phyloP scores from a whole-genome alignment of 148 eudicot species.

The Gaultheria prostrata region DNA sequence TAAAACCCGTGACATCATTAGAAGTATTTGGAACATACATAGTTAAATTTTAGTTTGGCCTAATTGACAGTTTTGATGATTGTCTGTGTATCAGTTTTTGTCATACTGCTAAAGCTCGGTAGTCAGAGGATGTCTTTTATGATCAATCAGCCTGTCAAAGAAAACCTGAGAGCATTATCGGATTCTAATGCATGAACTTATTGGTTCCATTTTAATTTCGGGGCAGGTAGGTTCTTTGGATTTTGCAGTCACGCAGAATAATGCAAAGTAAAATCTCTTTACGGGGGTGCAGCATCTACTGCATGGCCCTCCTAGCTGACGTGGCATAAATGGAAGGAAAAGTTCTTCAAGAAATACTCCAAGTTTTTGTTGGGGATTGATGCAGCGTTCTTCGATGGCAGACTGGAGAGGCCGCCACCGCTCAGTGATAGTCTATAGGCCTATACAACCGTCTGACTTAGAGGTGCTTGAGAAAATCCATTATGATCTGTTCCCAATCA shows the following conservation, averaged over 20 bases:
- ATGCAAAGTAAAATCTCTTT: conserved; percentile 8
- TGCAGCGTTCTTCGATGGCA: conserved; percentile 54
- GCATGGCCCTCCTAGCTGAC: conserved; percentile 37
- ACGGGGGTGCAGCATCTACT: conserved; percentile 15
- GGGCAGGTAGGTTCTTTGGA: conserved; percentile 4
- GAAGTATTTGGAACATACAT: neutral
- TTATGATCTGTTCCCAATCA: conserved; percentile 80
- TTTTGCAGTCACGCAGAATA: neutral
- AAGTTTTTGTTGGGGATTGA: conserved; percentile 48
- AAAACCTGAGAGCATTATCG: neutral
- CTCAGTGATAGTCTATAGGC: conserved; percentile 71
- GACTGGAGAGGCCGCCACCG: conserved; percentile 45
- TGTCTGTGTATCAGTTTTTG: neutral
- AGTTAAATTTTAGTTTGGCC: neutral
- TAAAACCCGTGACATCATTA: neutral
- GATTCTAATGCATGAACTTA: neutral
- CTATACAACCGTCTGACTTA: conserved; percentile 69
- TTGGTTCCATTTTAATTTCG: neutral
- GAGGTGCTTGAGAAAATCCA: conserved; percentile 65
- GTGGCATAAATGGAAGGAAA: conserved; percentile 52
- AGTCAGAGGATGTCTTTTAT: neutral
- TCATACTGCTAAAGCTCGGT: neutral
- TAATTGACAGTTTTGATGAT: neutral
- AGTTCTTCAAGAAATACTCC: conserved; percentile 20
- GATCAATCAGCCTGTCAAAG: neutral